A percentile compares a stretch with the other conserved stretches of the same genome.
phyloP scores from a whole-genome alignment of 805 yeast species.

The Candida awuae region DNA sequence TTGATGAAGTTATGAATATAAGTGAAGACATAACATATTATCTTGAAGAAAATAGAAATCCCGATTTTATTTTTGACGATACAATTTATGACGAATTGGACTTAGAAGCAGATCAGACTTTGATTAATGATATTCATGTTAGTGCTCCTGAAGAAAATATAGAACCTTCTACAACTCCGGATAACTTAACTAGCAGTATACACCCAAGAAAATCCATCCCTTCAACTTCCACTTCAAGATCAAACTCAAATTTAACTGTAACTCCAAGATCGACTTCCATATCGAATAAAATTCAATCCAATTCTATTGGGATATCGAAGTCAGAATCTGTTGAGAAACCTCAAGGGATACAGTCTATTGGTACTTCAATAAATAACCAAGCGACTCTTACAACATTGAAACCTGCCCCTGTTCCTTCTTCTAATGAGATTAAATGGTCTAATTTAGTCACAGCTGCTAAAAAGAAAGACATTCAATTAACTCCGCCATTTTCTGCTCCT shows the following conservation, averaged over 20 bases:
- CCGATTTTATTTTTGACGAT: constrained; percentile 90
- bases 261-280: neutral
- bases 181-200: constrained; percentile 8
- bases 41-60: constrained; percentile 88
- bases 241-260: constrained; percentile 4
- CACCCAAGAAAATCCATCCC: constrained; percentile 2
- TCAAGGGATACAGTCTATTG: constrained; percentile 14
- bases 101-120: constrained; percentile 40
- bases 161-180: constrained; percentile 10
- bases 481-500: neutral
- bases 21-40: constrained; percentile 89
- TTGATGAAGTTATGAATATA: constrained; percentile 65
- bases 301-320: neutral
- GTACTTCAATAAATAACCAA: constrained; percentile 12
- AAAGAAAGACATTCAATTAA: constrained; percentile 9
- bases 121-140: constrained; percentile 26
- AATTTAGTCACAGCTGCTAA: constrained; percentile 25
- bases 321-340: constrained; percentile 5
- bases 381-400: constrained; percentile 26
- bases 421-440: constrained; percentile 29
- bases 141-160: constrained; percentile 9
- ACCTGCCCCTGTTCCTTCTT: constrained; percentile 31
- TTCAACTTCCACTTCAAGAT: constrained; percentile 5
- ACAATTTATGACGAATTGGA: constrained; percentile 85
- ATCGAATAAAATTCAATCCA: neutral